Conservation (phyloP, 306 rosid species). For the Morella rubra region DNA sequence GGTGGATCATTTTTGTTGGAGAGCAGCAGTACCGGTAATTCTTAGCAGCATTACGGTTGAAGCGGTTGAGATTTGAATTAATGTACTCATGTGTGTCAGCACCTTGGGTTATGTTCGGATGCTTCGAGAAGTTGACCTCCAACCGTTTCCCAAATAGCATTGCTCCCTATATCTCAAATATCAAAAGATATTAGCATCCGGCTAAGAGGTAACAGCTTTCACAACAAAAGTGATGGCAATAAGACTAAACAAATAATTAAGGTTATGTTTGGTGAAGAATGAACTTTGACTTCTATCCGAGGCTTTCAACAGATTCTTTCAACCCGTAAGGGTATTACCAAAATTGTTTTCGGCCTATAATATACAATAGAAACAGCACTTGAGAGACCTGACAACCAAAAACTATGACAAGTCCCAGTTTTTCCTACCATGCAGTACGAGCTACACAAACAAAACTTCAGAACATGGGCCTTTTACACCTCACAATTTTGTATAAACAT, state of each 20-base stretch:
- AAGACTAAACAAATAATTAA: constrained; percentile 13
- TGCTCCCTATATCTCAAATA: constrained; percentile 58
- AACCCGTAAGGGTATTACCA: neutral
- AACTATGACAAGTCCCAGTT: neutral
- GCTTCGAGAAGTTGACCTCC: constrained; percentile 96
- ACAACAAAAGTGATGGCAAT: neutral
- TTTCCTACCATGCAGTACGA: too few relatives aligned
- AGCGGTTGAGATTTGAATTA: constrained; percentile 93
- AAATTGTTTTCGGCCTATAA: neutral
- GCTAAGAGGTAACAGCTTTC: neutral
- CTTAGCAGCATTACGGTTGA: constrained; percentile 97
- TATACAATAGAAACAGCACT: neutral
- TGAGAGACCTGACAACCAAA: neutral
- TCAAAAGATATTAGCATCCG: constrained; percentile 9
- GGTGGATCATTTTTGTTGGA: constrained; percentile 86
- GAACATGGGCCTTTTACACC: neutral
- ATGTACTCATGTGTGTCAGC: constrained; percentile 83
- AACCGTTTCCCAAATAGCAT: constrained; percentile 82
- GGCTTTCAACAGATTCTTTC: constrained; percentile 1
- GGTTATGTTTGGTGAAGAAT: neutral
- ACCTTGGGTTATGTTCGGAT: constrained; percentile 87
- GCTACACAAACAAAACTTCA: too few relatives aligned
- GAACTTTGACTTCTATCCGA: neutral
- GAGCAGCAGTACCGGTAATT: constrained; percentile 99
- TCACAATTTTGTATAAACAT: neutral